Evolutionary conservation across 2,329 filamentous ascomycete genomes (phyloP), one percentile per base, ranked within the genome.

Genomic region (Bipolaris zeicola): DNA sequence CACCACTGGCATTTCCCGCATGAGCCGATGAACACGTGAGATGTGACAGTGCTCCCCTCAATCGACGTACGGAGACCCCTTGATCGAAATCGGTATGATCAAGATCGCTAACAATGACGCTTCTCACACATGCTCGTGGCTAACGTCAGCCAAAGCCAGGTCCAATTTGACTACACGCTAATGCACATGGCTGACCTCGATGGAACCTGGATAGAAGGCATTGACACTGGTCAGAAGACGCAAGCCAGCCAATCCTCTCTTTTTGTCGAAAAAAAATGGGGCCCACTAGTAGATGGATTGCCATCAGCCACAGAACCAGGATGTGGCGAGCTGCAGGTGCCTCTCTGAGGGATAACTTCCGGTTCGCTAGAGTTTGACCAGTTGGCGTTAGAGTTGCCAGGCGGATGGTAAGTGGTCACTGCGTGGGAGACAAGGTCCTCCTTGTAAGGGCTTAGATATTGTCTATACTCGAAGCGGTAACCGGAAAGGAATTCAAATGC

Each of bases 161-260:
- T 43, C 13, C 31, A 24, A 5, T 36, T 46, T 16, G 24, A 55
- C 46, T 50, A 50, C 39, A 50, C 39, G 39, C 46, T 55, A 44
- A 44, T 31, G 39, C 33, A 50, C 13, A 11, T 50, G 2, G 24
- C 33, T 44, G 22, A 33, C 24, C 33, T 31, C 16, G 24, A 44
- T 50, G 18, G 41, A 41, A 45, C 38, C 38, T 50, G 39, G 41
- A 55, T 33, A 28, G 50, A 50, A 54, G 41, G 18, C 41, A 47
- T 26, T 37, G 34, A 55, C 26, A 50, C 49, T 13, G 39, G 33
- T 43, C 46, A 50, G 52, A 39, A 38, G 52, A 20, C 36, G 16
- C 39, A 33, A 31, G 24, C 16, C 18, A 31, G 39, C 39, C 46
- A 55, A 50, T 55, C 24, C 44, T 3, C 11, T 28, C 6, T 37